phyloP scores from a whole-genome alignment of 306 rosid genomes.

The Argentina anserina region DNA sequence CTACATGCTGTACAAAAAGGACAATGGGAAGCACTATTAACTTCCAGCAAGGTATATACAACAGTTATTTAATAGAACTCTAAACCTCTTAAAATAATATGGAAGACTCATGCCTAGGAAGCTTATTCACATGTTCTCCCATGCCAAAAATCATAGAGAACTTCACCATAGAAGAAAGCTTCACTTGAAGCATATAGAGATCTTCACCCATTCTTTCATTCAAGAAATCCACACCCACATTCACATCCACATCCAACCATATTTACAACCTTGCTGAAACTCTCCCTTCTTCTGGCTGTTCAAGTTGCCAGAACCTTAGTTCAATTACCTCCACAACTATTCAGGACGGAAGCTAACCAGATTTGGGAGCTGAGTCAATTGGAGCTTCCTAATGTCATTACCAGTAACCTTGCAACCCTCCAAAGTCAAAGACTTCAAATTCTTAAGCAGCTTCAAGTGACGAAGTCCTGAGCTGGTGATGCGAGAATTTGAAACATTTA shows the following conservation, averaged over 20 bases:
- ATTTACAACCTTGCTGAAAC: constrained; percentile 9
- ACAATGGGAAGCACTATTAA: not conserved
- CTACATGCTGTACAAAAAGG: constrained; percentile 6
- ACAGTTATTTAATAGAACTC: not conserved
- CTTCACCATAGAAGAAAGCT: constrained; percentile 26
- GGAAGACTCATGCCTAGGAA: constrained; percentile 23
- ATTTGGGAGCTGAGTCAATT: constrained; percentile 62
- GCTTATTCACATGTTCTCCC: constrained; percentile 33
- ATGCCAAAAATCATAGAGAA: not conserved
- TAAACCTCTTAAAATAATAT: not conserved
- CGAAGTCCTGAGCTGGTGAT: constrained; percentile 63
- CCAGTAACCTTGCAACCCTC: constrained; percentile 83
- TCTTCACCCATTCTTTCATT: constrained; percentile 1
- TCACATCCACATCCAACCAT: constrained; percentile 2
- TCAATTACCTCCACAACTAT: constrained; percentile 25
- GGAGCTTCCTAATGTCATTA: constrained; percentile 70
- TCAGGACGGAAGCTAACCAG: constrained; percentile 87
- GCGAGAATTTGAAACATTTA: constrained; percentile 71
- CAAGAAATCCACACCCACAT: not conserved
- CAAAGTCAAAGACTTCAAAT: constrained; percentile 75
- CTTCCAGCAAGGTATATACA: constrained; percentile 4
- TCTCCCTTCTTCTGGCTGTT: not conserved
- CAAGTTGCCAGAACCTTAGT: constrained; percentile 15
- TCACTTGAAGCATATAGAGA: constrained; percentile 25
- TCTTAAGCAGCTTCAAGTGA: constrained; percentile 74